Base-by-base conservation (phyloP, 2,329 filamentous ascomycete genomes). In the Paraconiothyrium brasiliense region DNA sequence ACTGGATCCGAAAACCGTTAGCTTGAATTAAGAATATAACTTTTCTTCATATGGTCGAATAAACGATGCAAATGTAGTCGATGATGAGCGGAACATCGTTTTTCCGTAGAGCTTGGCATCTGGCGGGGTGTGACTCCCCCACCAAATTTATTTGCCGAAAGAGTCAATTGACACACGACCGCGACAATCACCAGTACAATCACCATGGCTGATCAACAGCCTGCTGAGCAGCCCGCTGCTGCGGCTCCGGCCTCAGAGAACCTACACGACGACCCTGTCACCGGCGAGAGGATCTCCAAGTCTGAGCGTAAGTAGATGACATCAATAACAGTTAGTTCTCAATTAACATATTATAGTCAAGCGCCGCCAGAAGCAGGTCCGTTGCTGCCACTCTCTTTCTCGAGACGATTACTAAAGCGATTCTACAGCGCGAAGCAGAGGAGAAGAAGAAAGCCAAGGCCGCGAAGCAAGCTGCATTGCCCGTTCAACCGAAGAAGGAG, bases 401-500 rank as follows among this genome's bases (percentile, higher is more conserved):
- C 32, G 32, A 52, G n/a, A 37, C 14, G 16, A 24, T n/a, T 37
- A 39, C 49, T 52, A 52, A 52, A 52, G 49, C 32, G 32, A 39
- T 13, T 39, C n/a, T 22, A 52, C n/a, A 54, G 51, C 51, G 51
- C 35, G 51, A 94, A 80, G 89, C 87, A 81, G 93, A 96, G 64
- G 91, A 91, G 70, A 92, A 93, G 83, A 97, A 97, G 90, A 89
- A 90, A 72, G 89, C 93, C 83, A 94, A 93, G 85, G 91, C 89
- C 71, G 89, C 93, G 83, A 94, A 93, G 85, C 91, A 89, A 32
- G 91, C 92, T 56, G 85, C 87, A 54, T 85, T 89, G 62, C 84
- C 87, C 39, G 85, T 87, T 44, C 84, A 85, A 67, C 82, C 87
- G 48, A 85, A 86, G 71, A 82, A 85, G 65, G 84, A 84, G 72